Evolutionary conservation across 106 monocot species (phyloP), one percentile per base, ranked within the genome.

Genomic region (Triglochin maritima): DNA sequence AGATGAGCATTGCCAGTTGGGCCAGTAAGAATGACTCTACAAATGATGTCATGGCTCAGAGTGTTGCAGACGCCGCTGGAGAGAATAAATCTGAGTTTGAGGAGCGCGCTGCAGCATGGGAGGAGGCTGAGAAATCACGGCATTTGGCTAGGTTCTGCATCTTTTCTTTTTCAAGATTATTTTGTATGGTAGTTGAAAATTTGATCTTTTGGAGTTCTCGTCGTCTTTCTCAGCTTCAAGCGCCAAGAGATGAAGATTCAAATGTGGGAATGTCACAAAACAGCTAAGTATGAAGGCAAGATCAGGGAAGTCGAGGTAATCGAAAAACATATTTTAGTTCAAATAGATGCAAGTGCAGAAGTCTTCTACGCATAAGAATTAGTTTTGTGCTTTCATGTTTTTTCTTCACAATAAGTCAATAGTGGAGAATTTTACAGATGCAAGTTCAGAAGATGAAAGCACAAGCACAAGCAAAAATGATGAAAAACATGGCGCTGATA

Each of bases 1-100:
- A 92, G 76, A 81, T 79, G 76, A 92, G 78, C 63, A 98, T 98
- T 42, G 89, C 92, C 14, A 84, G 88, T 10, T 98, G 98, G 96
- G 96, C 96, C 5, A 89, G 79, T 59, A 86, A 80, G 41, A 73
- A 81, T 11, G 74, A 81, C 1, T 4, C 12, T 6, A 72, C 69
- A 50, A 47, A 48, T 9, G 45, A 42, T 17, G 42, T 64, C n/a
- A 53, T 42, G 6, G 64, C 72, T 59, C 42, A 51, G 6, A 78
- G 74, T 54, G 49, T 63, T 56, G 43, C 42, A 47, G 73, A 75
- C 42, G 49, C 9, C 53, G 75, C 70, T n/a, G 50, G 76, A 66
- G 55, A 29, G 15, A 47, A 68, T 50, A 86, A 71, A 60, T 43
- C 4, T 3, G 82, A 86, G 7, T 84, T 79, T 66, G 78, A 82